phyloP scores from a whole-genome alignment of 2,329 filamentous ascomycete genomes.

The Botryotinia calthae region DNA sequence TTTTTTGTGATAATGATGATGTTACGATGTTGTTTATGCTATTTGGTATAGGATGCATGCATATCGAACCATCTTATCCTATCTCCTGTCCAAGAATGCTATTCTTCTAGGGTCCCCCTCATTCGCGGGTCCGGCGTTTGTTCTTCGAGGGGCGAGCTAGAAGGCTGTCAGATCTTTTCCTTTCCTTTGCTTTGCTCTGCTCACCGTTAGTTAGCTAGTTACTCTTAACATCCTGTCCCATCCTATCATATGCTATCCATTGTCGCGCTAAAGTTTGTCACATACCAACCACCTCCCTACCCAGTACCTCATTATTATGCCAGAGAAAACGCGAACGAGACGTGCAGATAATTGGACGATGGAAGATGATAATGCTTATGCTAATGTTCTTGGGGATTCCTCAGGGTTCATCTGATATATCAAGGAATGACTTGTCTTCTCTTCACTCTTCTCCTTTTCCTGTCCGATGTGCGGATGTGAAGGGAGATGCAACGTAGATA shows the following conservation, averaged over 20 bases:
- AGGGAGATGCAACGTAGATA: background rate
- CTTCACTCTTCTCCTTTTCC: background rate
- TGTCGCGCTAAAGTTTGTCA: no score
- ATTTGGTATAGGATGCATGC: background rate
- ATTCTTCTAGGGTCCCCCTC: background rate
- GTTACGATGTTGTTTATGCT: conserved; percentile 4
- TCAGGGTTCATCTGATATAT: conserved; percentile 6
- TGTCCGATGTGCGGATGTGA: background rate
- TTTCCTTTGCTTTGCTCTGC: background rate
- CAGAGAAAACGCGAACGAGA: background rate
- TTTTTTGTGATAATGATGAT: background rate
- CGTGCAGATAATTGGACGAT: background rate
- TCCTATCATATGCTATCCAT: no score
- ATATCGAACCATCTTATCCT: background rate
- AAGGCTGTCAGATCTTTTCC: conserved; percentile 2
- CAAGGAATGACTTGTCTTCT: conserved; percentile 8
- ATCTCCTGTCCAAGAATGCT: background rate
- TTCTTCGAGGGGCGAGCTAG: background rate
- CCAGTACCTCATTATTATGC: background rate
- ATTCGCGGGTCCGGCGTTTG: background rate
- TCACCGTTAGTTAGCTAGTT: background rate
- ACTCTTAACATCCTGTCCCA: no score
- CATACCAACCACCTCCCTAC: no score
- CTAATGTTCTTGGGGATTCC: background rate
- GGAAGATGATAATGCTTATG: background rate